Evolutionary conservation across 495 filamentous ascomycete species (phyloP).

Genomic region (Ramalina intermedia): DNA sequence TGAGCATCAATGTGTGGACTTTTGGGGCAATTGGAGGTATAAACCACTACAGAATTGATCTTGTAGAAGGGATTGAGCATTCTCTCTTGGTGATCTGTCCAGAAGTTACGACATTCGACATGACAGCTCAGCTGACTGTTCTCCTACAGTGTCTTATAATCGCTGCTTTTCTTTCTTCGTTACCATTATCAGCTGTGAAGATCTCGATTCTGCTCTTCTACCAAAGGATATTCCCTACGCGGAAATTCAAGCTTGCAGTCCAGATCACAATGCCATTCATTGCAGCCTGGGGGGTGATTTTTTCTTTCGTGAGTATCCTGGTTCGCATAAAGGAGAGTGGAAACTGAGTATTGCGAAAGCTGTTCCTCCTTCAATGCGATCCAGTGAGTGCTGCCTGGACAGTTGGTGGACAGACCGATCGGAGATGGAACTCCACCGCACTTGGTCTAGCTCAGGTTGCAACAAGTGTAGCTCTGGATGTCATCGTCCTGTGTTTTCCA

Average conservation of each 20-base stretch:
- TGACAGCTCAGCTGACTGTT: too few relatives aligned
- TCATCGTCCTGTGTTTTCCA: conserved; percentile 14
- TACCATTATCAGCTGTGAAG: conserved; percentile 9
- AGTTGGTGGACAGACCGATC: not conserved
- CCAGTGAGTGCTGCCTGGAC: not conserved
- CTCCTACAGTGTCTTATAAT: not conserved
- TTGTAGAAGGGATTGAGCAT: too few relatives aligned
- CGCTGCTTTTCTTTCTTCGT: too few relatives aligned
- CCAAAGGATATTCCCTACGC: conserved; percentile 6
- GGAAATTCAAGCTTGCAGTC: not conserved
- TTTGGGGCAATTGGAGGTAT: too few relatives aligned
- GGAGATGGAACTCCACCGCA: not conserved
- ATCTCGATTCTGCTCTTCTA: conserved; percentile 12
- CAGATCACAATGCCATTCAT: not conserved
- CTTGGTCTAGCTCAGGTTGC: conserved; percentile 4
- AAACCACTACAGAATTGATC: too few relatives aligned
- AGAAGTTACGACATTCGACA: too few relatives aligned
- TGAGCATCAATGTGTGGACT: too few relatives aligned
- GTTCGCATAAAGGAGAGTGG: not conserved
- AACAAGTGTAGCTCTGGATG: conserved; percentile 12
- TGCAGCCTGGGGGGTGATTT: not conserved
- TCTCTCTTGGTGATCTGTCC: too few relatives aligned
- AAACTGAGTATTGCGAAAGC: not conserved
- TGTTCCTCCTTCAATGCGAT: not conserved
- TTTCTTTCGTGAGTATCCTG: not conserved